Evolutionary conservation across 352 stramenopile species (phyloP).

Genomic region (Phytophthora rubi): DNA sequence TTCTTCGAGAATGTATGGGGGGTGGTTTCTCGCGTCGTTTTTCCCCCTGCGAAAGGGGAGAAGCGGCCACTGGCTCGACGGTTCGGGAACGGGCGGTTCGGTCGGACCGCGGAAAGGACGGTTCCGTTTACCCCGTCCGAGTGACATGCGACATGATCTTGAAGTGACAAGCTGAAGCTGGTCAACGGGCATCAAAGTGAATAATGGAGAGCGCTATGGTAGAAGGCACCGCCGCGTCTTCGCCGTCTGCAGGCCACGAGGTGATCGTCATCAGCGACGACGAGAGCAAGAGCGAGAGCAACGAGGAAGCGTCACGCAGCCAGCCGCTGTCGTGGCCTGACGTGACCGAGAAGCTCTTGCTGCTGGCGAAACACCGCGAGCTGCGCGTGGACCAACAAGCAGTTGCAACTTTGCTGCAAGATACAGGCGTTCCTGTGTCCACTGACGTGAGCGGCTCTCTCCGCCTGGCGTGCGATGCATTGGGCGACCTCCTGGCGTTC

Average conservation of each 20-base stretch:
- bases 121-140: constrained; percentile 33
- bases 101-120: constrained; percentile 10
- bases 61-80: constrained; percentile 37
- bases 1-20: constrained; percentile 39
- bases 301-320: not conserved
- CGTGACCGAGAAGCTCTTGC: constrained; percentile 17
- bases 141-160: constrained; percentile 10
- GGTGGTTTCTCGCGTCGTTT: constrained; percentile 20
- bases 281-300: not conserved
- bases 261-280: constrained; percentile 34
- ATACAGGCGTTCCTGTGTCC: constrained; percentile 4
- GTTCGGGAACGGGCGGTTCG: constrained; percentile 36
- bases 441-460: constrained; percentile 5
- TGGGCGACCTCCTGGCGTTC: constrained; percentile 19
- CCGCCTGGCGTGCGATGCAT: constrained; percentile 4
- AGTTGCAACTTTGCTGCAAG: constrained; percentile 11
- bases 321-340: constrained; percentile 22
- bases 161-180: too few relatives aligned
- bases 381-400: constrained; percentile 9
- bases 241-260: constrained; percentile 1
- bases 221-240: not conserved
- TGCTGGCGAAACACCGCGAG: constrained; percentile 25
- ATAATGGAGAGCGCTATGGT: constrained; percentile 1
- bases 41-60: not conserved
- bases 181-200: not conserved